Evolutionary conservation across 345 rosid species (phyloP).

Genomic region (Murraya koenigii): DNA sequence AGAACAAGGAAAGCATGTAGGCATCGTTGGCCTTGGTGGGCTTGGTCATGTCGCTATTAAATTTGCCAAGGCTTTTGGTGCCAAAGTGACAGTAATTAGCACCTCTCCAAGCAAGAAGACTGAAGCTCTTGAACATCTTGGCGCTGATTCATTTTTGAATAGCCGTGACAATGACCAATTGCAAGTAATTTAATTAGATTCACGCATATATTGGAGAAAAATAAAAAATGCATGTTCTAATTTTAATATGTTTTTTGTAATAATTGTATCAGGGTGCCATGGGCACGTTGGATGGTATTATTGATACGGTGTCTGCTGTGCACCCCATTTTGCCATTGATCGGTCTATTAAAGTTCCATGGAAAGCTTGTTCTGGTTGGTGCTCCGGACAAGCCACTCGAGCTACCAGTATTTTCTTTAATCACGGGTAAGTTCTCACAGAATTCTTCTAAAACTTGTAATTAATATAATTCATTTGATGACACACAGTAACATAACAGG

Average conservation of each 20-base stretch:
- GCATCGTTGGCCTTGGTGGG: constrained; percentile 9
- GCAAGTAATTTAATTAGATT: neutral
- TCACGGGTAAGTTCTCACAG: constrained; percentile 27
- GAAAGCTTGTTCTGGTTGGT: constrained; percentile 41
- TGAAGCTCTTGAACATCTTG: constrained; percentile 2
- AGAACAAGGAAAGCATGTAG: constrained; percentile 1
- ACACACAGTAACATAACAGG: neutral
- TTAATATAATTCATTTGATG: neutral
- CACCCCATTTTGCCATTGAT: constrained; percentile 36
- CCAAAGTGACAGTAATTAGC: constrained; percentile 5
- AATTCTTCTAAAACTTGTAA: neutral
- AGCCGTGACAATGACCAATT: neutral
- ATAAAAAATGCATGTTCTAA: no score
- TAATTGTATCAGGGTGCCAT: constrained; percentile 21
- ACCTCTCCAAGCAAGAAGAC: neutral
- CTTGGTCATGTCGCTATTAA: constrained; percentile 7
- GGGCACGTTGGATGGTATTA: constrained; percentile 35
- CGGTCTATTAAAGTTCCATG: constrained; percentile 32
- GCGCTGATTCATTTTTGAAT: constrained; percentile 5
- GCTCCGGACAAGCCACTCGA: constrained; percentile 40
- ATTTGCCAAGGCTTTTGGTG: constrained; percentile 9
- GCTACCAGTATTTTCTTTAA: constrained; percentile 34
- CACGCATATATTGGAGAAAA: no score
- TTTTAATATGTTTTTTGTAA: no score
- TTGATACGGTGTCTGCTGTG: constrained; percentile 2